These are phyloP conservation scores for Chrysopogon serrulatus DNA, from an alignment of 176 grass and related monocot species.

Conservation along the genomic window DNA sequence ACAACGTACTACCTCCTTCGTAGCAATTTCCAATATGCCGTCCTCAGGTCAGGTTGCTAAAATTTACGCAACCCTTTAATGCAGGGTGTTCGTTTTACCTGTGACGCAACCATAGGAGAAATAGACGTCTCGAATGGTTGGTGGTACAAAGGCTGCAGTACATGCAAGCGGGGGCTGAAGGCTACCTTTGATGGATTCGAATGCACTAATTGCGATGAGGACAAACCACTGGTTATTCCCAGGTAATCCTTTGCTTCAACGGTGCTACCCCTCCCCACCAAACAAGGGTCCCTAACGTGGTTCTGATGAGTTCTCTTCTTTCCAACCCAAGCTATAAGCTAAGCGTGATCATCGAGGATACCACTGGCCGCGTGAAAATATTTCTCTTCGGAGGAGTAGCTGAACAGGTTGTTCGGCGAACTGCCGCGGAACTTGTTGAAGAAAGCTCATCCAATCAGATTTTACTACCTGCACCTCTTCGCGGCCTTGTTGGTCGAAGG, in stretches of 20 bases:
- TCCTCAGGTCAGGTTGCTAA: no score
- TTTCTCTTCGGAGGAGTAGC: background rate
- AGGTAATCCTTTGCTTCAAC: background rate
- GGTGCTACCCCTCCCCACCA: background rate
- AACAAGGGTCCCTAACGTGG: background rate
- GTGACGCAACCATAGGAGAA: background rate
- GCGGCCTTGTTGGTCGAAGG: background rate
- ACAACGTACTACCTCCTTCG: background rate
- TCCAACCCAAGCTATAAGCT: background rate
- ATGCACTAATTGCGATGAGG: background rate
- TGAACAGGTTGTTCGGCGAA: background rate
- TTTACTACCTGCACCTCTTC: background rate
- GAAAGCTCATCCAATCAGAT: background rate
- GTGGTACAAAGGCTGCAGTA: background rate
- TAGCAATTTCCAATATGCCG: background rate
- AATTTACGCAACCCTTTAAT: background rate
- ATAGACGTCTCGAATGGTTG: background rate
- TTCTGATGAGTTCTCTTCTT: background rate
- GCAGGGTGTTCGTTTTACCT: background rate
- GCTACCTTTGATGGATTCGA: background rate
- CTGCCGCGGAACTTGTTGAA: background rate
- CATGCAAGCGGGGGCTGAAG: background rate
- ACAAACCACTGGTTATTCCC: background rate
- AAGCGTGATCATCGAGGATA: background rate
- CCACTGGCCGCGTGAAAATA: background rate